Percentiles rank a stretch among this genome's conserved stretches.
These are phyloP conservation scores for Russula ochroleuca DNA, from an alignment of 768 basidiomycete species.

Conservation along the genomic window DNA sequence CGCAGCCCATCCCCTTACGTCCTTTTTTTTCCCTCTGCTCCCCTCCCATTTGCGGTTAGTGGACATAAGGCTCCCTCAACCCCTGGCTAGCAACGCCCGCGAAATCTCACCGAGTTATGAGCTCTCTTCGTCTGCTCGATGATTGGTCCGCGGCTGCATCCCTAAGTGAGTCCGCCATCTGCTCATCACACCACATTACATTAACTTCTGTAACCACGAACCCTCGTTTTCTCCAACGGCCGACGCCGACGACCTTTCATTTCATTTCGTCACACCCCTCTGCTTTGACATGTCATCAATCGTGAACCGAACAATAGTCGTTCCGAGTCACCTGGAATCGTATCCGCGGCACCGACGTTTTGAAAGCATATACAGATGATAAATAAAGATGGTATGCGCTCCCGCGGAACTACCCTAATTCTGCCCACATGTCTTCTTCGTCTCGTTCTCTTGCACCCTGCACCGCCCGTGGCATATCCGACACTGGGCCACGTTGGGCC, in stretches of 20 bases:
- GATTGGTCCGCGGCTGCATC: neutral
- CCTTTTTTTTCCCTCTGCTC: neutral
- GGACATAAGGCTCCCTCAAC: too few relatives aligned
- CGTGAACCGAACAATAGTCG: neutral
- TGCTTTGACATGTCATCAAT: conserved; percentile 5
- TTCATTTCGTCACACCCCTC: neutral
- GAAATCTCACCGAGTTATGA: neutral
- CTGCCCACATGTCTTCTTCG: conserved; percentile 68
- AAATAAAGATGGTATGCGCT: neutral
- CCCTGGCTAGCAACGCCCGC: neutral
- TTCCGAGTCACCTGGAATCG: neutral
- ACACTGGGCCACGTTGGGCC: conserved; percentile 35
- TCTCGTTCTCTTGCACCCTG: conserved; percentile 56
- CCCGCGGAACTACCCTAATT: conserved; percentile 34
- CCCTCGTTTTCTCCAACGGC: neutral
- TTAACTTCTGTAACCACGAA: neutral
- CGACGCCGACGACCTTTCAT: neutral
- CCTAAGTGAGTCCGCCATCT: too few relatives aligned
- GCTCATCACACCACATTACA: too few relatives aligned
- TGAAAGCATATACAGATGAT: neutral
- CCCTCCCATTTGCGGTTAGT: neutral
- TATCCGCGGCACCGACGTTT: neutral
- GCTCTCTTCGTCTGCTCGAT: neutral
- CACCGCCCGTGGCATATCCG: conserved; percentile 58
- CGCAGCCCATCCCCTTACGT: neutral